Conservation (phyloP, 106 monocot genomes). For the Apostasia shenzhenica region DNA sequence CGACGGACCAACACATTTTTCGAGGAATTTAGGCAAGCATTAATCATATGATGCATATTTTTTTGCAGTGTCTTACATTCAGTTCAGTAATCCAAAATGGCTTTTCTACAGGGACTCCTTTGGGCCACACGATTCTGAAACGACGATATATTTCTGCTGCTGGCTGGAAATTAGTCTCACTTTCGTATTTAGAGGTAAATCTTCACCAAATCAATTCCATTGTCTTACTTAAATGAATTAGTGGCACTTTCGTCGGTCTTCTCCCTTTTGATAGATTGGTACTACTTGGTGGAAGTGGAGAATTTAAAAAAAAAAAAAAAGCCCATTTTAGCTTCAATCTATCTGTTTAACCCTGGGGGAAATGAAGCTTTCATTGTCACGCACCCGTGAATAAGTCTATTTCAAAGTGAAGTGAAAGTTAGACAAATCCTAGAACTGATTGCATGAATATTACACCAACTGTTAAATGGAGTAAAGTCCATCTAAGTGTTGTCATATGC, state of each 20-base stretch:
- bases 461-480: too few relatives aligned
- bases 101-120: slow-evolving; percentile 50
- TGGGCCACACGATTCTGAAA: slow-evolving; percentile 87
- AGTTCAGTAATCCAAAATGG: not conserved
- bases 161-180: slow-evolving; percentile 88
- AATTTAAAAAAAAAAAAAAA: too few relatives aligned
- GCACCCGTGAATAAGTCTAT: not conserved
- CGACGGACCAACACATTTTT: slow-evolving; percentile 94
- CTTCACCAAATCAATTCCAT: not conserved
- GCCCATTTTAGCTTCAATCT: too few relatives aligned
- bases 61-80: not conserved
- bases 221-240: not conserved
- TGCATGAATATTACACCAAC: too few relatives aligned
- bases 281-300: too few relatives aligned
- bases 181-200: slow-evolving; percentile 78
- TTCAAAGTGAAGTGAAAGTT: too few relatives aligned
- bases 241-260: too few relatives aligned
- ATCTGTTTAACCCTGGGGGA: not conserved
- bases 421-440: too few relatives aligned
- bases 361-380: not conserved
- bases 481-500: too few relatives aligned
- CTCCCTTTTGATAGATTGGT: too few relatives aligned
- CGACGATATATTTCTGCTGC: slow-evolving; percentile 71
- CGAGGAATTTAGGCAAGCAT: slow-evolving; percentile 72
- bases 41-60: not conserved